Conservation (phyloP, 1,284 basidiomycete species). For the Malassezia globosa region DNA sequence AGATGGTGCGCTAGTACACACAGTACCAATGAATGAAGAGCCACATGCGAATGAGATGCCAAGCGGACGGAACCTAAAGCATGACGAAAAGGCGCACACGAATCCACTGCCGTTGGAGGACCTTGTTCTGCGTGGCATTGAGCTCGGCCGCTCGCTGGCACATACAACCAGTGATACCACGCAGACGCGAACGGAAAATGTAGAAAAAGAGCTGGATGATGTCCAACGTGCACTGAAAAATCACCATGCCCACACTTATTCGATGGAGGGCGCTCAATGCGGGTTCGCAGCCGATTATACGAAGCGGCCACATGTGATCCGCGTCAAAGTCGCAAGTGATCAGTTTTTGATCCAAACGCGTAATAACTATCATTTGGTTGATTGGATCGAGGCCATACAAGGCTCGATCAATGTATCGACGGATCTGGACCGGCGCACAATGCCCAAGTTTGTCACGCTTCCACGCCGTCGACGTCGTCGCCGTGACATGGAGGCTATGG, state of each 20-base stretch:
- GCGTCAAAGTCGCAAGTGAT: constrained; percentile 81
- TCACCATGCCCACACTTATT: constrained; percentile 56
- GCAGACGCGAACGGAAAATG: neutral
- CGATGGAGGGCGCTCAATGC: constrained; percentile 78
- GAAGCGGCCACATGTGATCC: constrained; percentile 89
- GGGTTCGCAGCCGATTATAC: constrained; percentile 88
- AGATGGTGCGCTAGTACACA: constrained; percentile 33
- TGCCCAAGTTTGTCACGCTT: constrained; percentile 46
- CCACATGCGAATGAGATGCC: constrained; percentile 30
- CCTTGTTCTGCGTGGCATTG: neutral
- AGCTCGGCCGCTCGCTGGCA: neutral
- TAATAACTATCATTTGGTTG: constrained; percentile 72
- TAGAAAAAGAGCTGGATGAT: neutral
- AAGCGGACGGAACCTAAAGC: neutral
- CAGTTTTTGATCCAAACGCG: constrained; percentile 89
- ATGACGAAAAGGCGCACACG: neutral
- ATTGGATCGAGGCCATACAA: constrained; percentile 94
- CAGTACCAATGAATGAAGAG: constrained; percentile 18
- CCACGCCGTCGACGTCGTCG: constrained; percentile 31
- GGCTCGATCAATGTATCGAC: constrained; percentile 82
- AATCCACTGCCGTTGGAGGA: neutral
- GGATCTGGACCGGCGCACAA: constrained; percentile 72
- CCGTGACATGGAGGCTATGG: constrained; percentile 8
- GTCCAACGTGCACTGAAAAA: constrained; percentile 16
- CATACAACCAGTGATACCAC: neutral